A percentile compares a stretch with the other conserved stretches of the same genome.
These are phyloP conservation scores for Aspergillus hancockii DNA, from an alignment of 495 filamentous ascomycete species.

Conservation along the genomic window DNA sequence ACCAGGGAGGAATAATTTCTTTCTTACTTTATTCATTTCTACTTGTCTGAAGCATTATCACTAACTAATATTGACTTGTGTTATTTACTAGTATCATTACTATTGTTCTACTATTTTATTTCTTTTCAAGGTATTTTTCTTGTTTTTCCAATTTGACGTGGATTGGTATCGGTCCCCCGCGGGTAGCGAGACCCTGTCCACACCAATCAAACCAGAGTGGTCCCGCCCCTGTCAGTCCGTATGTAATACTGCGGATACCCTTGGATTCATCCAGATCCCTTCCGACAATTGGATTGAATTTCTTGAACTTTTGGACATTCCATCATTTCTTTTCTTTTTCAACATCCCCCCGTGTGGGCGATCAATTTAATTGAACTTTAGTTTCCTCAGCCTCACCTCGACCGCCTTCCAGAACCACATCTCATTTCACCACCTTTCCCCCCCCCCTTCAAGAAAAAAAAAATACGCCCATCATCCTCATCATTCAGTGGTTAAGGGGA, in stretches of 20 bases:
- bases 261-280: not conserved
- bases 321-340: not conserved
- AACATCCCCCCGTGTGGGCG: not conserved
- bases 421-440: conserved; percentile 11
- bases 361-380: not conserved
- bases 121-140: not conserved
- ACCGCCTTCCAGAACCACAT: conserved; percentile 28
- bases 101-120: not conserved
- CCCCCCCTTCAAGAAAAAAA: conserved; percentile 14
- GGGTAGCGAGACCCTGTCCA: not conserved
- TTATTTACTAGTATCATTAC: not conserved
- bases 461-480: conserved; percentile 15
- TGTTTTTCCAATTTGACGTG: not conserved
- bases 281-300: not conserved
- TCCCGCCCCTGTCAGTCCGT: not conserved
- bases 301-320: not conserved
- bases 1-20: no score
- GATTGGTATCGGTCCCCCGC: not conserved
- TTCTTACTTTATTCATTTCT: no score
- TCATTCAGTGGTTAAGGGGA: conserved; percentile 20
- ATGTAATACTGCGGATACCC: not conserved
- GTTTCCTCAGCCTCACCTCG: conserved; percentile 23
- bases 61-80: no score
- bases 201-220: not conserved
- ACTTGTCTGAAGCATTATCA: no score